A percentile compares a stretch with the other conserved stretches of the same genome.
These are phyloP conservation scores for Geotrichum klebahnii DNA, from an alignment of 1,139 yeast species.

Conservation along the genomic window DNA sequence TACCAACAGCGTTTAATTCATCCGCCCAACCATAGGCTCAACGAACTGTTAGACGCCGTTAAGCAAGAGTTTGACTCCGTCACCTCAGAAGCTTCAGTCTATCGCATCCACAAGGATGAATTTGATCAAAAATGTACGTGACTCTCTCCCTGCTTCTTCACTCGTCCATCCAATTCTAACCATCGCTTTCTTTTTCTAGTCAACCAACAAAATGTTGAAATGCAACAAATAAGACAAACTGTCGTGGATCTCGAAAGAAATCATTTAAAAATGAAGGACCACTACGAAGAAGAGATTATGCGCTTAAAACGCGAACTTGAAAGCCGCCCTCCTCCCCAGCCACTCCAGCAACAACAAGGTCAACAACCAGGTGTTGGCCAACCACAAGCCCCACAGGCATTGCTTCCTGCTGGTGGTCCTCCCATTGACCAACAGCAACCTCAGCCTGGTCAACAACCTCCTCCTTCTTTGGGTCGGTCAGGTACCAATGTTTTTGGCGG, in stretches of 20 bases:
- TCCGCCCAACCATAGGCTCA: constrained; percentile 48
- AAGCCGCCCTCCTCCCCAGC: constrained; percentile 40
- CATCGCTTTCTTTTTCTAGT: constrained; percentile 33
- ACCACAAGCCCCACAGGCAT: constrained; percentile 26
- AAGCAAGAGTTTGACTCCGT: constrained; percentile 88
- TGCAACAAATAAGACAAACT: constrained; percentile 90
- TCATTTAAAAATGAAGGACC: constrained; percentile 91
- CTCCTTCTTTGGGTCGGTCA: constrained; percentile 36
- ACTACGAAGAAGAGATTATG: constrained; percentile 88
- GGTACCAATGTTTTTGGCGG: constrained; percentile 36
- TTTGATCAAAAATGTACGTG: constrained; percentile 66
- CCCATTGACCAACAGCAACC: constrained; percentile 21
- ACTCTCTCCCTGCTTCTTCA: background rate
- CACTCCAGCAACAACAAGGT: constrained; percentile 27
- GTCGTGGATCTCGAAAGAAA: constrained; percentile 92
- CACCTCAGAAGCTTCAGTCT: constrained; percentile 78
- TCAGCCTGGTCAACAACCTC: constrained; percentile 25
- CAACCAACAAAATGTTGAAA: constrained; percentile 87
- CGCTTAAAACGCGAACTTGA: constrained; percentile 84
- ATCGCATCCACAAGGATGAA: constrained; percentile 89
- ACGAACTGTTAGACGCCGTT: constrained; percentile 83
- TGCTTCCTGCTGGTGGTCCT: constrained; percentile 27
- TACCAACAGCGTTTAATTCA: constrained; percentile 22
- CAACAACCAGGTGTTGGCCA: constrained; percentile 30
- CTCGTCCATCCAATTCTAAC: background rate